phyloP scores from a whole-genome alignment of 768 basidiomycete genomes.

The Tephrocybe sp. region DNA sequence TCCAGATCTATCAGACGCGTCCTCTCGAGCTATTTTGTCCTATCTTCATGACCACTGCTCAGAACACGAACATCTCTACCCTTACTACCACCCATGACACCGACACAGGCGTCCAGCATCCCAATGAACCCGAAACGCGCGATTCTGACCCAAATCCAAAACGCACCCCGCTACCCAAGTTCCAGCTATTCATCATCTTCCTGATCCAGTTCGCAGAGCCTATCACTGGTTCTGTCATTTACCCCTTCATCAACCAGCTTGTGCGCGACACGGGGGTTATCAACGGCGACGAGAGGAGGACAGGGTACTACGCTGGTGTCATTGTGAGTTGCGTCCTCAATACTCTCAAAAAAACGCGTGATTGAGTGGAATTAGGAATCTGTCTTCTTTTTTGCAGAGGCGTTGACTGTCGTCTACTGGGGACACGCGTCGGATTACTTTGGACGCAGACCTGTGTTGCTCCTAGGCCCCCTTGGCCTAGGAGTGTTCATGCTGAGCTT shows the following conservation, averaged over 20 bases:
- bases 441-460: constrained; percentile 32
- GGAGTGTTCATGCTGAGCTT: constrained; percentile 31
- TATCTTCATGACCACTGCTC: too few species aligned
- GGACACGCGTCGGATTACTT: constrained; percentile 35
- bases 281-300: constrained; percentile 41
- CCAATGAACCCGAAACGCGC: too few species aligned
- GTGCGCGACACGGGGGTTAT: constrained; percentile 44
- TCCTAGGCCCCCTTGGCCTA: constrained; percentile 32
- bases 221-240: constrained; percentile 36
- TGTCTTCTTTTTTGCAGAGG: constrained; percentile 33
- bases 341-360: neutral
- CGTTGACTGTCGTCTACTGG: constrained; percentile 28
- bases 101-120: too few species aligned
- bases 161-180: constrained; percentile 33
- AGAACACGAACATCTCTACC: too few species aligned
- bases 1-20: too few species aligned
- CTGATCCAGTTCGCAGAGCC: constrained; percentile 35
- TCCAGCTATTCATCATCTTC: constrained; percentile 37
- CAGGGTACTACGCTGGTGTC: constrained; percentile 49
- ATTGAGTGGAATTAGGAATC: constrained; percentile 28
- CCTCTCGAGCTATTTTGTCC: too few species aligned
- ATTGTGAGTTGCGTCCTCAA: constrained; percentile 34
- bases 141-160: constrained; percentile 5
- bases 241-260: constrained; percentile 46
- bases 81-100: too few species aligned